Evolutionary conservation across 345 rosid genomes (phyloP), one percentile per base, ranked within the genome.

Genomic region (Populus pruinosa): DNA sequence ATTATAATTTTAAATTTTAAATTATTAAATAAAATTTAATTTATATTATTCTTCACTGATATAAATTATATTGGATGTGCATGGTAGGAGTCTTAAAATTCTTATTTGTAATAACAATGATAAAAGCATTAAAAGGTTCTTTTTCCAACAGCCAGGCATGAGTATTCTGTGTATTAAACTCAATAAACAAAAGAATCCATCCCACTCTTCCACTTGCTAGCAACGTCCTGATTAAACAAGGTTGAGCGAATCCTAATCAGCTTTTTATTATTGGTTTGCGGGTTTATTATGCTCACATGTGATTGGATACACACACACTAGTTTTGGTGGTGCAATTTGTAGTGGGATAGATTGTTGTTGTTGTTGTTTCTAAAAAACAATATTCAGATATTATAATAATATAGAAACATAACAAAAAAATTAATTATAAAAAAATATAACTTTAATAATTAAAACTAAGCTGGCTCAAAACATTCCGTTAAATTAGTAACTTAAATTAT

Each of bases 121-220:
- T 9, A 16, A 66, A 66, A 31, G 29, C 23, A 23, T 23, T 0
- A 14, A 81, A 59, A 69, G 77, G 79, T 73, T 78, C 78, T 38
- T 59, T 80, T 67, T 50, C 76, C 76, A 78, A 72, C 23, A 7
- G 70, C 38, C 38, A 25, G 18, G 14, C 20, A 2, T n/a, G n/a
- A 66, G 38, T 66, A 31, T 35, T 41, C 41, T 20, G 55, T 50
- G 35, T 53, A 44, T 23, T 18, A 31, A 79, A 61, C 64, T 31
- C 64, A 17, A 35, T 31, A 56, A 17, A 59, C 6, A 8, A 68
- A 71, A 78, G 68, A 72, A 72, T 72, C 84, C 72, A 64, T 12
- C 59, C 56, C 41, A n/a, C 78, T 6, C 55, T 10, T 67, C 64
- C 63, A 49, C 77, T 70, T 36, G 64, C 73, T 25, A 2, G 21